These are phyloP conservation scores for Colletotrichum tamarilloi DNA, from an alignment of 2,329 filamentous ascomycete species.

Conservation along the genomic window DNA sequence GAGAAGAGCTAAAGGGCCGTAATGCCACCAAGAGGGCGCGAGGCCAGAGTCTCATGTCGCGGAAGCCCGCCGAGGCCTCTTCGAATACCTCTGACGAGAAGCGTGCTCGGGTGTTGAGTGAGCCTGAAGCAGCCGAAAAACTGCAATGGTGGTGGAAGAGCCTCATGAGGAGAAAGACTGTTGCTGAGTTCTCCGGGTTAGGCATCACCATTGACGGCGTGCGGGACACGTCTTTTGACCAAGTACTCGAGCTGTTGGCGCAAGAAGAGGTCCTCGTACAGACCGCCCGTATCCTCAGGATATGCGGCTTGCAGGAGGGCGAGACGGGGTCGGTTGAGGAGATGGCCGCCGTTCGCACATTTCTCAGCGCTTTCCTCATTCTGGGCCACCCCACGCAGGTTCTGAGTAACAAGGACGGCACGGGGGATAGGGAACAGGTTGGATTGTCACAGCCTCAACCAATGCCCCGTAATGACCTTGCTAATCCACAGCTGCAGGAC, in stretches of 20 bases:
- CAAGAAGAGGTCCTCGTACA: conserved; percentile 73
- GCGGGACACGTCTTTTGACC: conserved; percentile 77
- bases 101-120: conserved; percentile 56
- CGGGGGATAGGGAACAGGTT: conserved; percentile 68
- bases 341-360: conserved; percentile 78
- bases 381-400: conserved; percentile 83
- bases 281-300: conserved; percentile 74
- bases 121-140: conserved; percentile 71
- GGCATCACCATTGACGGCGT: conserved; percentile 78
- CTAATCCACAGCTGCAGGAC: conserved; percentile 74
- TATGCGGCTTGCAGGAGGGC: conserved; percentile 77
- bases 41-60: conserved; percentile 62
- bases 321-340: conserved; percentile 71
- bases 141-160: conserved; percentile 80
- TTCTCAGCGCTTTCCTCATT: conserved; percentile 84
- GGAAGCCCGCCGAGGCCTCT: conserved; percentile 60
- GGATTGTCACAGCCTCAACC: conserved; percentile 54
- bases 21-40: conserved; percentile 63
- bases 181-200: conserved; percentile 74
- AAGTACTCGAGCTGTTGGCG: conserved; percentile 75
- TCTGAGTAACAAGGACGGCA: conserved; percentile 76
- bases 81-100: conserved; percentile 62
- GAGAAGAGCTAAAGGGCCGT: conserved; percentile 71
- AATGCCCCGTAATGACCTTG: conserved; percentile 63
- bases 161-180: conserved; percentile 64